phyloP scores from a whole-genome alignment of 371 early-diverging fungal species.

The Nematocida sp. region DNA sequence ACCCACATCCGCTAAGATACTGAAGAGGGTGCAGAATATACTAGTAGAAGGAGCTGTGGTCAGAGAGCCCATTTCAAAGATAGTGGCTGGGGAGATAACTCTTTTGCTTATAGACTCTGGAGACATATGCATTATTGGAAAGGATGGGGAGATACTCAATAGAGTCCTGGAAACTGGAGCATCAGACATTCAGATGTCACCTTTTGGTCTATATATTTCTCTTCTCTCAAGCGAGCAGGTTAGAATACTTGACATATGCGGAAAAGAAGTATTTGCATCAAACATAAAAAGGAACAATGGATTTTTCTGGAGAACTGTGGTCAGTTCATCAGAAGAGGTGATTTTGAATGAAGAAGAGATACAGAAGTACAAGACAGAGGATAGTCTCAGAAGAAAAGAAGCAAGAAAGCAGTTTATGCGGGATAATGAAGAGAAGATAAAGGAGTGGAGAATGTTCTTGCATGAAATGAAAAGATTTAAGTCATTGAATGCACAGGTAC shows the following conservation, averaged over 20 bases:
- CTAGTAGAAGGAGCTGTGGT: constrained; percentile 4
- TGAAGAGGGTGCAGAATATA: neutral
- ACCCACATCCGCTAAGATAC: neutral
- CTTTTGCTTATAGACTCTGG: neutral
- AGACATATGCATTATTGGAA: neutral
- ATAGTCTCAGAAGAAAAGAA: constrained; percentile 20
- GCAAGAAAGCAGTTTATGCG: constrained; percentile 43
- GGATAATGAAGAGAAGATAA: constrained; percentile 32
- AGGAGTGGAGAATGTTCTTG: constrained; percentile 42
- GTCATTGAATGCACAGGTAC: neutral
- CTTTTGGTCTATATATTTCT: constrained; percentile 47
- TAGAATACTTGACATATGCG: constrained; percentile 37
- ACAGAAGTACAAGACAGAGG: constrained; percentile 45
- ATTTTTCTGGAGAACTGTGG: constrained; percentile 50
- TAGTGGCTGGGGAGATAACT: constrained; percentile 14
- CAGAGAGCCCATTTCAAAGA: constrained; percentile 9
- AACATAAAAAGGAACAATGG: constrained; percentile 6
- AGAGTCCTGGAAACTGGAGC: neutral
- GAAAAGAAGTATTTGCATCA: constrained; percentile 47
- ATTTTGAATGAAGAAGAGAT: constrained; percentile 19
- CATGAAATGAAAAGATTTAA: constrained; percentile 18
- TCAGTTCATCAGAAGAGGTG: neutral
- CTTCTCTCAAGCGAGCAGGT: constrained; percentile 40
- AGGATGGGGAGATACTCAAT: constrained; percentile 24
- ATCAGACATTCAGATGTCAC: constrained; percentile 31